Base-by-base conservation (phyloP, 768 basidiomycete genomes). In the Amylocystis lapponica region DNA sequence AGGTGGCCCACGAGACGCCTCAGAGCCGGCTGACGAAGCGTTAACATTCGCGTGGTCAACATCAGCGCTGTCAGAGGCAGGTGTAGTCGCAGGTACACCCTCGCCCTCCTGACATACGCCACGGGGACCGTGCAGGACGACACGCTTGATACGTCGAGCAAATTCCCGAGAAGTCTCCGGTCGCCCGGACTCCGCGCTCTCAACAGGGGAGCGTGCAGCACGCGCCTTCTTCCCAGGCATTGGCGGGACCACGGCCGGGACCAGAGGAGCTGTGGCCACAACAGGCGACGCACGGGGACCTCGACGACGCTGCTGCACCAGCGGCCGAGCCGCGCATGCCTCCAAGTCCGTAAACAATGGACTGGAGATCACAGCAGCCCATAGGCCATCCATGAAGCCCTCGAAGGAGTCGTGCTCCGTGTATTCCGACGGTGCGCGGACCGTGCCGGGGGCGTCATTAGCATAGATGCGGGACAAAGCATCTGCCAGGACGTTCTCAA, bases 401-500 rank as follows among this genome's bases (percentile, higher is more conserved):
- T 47, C 46, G 10, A 43, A 29, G 4, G 51, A 50, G 20, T 54
- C 54, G 16, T 43, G 40, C 8, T 42, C 5, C 1, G 54, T 33
- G 36, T 52, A 60, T 39, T 60, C 58, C 4, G 41, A 50, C 4
- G 37, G 26, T 0, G 58, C 53, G 3, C 60, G 49, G 1, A 60
- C 51, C 0, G 49, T 50, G 1, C 57, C 58, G 1, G 49, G 39
- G 1, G 41, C 13, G 19, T 61, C 58, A 34, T 57, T 45, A 4
- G 48, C 46, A 29, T 59, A 56, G 3, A 58, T 44, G 1, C 51
- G 44, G 0, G 57, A 61, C 3, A 58, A 29, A 0, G 52, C 52
- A 36, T 67, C 61, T 0, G 61, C 61, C 0, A 64, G 33, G 0
- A 50, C 21, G 38, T 67, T 67, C 5, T 50, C 39, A 1, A 35